Evolutionary conservation across 306 rosid species (phyloP), one percentile per base, ranked within the genome.

Genomic region (Cicer yamashitae): DNA sequence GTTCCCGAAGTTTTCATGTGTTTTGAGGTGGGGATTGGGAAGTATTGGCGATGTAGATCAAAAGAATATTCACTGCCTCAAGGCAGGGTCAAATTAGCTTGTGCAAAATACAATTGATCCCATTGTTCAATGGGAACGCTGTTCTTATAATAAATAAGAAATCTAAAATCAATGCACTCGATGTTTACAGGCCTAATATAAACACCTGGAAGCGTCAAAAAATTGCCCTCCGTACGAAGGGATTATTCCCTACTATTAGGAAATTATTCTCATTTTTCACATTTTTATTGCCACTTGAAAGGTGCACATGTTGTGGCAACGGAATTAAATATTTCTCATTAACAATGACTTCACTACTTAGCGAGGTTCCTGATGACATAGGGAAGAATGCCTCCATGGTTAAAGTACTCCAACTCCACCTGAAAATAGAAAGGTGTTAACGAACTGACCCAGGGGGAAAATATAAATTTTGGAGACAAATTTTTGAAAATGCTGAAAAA

Each of bases 401-500:
- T 75, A 65, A 96, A 96, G 77, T 96, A 96, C 25, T 86, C 93
- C 81, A 96, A 85, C 74, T 96, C 99, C 84, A 96, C 99, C 99
- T 96, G 88, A 67, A 83, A 80, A 75, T 13, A 71, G 43, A 53
- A 39, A 22, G 12, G 51, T 41, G 69, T 67, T 41, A 77, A 77
- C 3, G 6, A 67, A 58, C 12, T 14, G 73, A 34, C 10, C 13
- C 66, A 7, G 15, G 7, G 22, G 13, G n/a, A 39, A 30, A 54
- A 45, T 30, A 17, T 4, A 34, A 54, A 18, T 1, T 22, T 57
- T 14, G 8, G 34, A 37, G 61, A 52, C 62, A 51, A 45, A 12
- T 10, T 74, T 65, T 47, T 67, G 22, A 10, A 53, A 65, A 46
- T 10, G 50, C 71, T 22, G 25, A 57, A 81, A 15, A 70, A 41